phyloP scores from a whole-genome alignment of 2,329 filamentous ascomycete species.

The Boeremia exigua region DNA sequence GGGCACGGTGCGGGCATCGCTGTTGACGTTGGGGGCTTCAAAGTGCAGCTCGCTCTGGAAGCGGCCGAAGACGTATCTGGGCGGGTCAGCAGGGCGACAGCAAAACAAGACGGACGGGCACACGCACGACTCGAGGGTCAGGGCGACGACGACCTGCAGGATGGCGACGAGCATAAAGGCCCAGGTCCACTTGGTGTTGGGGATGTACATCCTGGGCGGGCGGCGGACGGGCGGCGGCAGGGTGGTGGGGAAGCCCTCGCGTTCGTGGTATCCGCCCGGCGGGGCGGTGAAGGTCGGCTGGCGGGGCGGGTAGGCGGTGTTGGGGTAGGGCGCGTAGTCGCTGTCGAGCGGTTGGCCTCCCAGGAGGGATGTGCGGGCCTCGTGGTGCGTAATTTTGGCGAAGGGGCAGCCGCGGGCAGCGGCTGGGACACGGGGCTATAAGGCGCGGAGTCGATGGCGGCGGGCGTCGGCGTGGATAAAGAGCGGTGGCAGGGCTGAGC shows the following conservation, averaged over 20 bases:
- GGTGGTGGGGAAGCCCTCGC: conserved; percentile 51
- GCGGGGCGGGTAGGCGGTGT: conserved; percentile 15
- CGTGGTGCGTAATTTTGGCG: conserved; percentile 63
- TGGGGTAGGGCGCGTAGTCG: conserved; percentile 54
- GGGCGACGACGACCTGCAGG: conserved; percentile 78
- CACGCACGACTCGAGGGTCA: conserved; percentile 85
- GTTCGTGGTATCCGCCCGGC: conserved; percentile 55
- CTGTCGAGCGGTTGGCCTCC: conserved; percentile 62
- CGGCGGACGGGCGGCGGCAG: conserved; percentile 45
- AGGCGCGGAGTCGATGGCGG: conserved; percentile 15
- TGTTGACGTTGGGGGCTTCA: conserved; percentile 47
- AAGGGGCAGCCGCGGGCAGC: conserved; percentile 43
- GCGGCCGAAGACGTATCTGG: conserved; percentile 84
- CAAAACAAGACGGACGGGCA: no score
- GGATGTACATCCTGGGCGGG: conserved; percentile 68
- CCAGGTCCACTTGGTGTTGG: conserved; percentile 88
- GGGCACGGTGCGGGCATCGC: conserved; percentile 72
- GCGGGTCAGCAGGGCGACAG: conserved; percentile 17
- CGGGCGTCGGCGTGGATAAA: no score
- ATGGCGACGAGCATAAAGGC: conserved; percentile 77
- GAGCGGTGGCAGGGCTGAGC: conserved; percentile 30
- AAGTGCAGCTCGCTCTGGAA: conserved; percentile 71
- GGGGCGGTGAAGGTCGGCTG: conserved; percentile 53
- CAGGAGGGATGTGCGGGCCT: conserved; percentile 64
- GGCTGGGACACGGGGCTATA: conserved; percentile 38